phyloP scores from a whole-genome alignment of 148 eudicot species.

The Rhododendron griersonianum region DNA sequence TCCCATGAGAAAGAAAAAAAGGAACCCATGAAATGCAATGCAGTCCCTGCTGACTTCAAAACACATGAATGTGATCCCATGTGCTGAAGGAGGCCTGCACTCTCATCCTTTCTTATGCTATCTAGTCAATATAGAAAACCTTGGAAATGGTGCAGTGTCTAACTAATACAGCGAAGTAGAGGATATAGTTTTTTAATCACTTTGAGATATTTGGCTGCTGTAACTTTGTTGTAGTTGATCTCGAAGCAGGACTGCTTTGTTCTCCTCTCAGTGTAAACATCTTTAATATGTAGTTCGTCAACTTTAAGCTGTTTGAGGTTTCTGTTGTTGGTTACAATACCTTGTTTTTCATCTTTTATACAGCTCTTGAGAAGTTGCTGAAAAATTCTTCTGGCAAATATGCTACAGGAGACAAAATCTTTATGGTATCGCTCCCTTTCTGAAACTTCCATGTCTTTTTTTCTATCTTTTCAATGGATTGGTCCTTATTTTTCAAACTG shows the following conservation, averaged over 20 bases:
- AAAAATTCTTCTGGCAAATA: slow-evolving; percentile 34
- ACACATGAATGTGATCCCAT: neutral
- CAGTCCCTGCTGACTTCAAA: neutral
- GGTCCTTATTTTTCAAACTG: neutral
- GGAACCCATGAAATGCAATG: neutral
- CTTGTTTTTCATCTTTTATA: neutral
- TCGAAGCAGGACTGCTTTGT: neutral
- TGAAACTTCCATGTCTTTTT: neutral
- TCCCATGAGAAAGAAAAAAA: neutral
- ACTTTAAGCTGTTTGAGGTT: neutral
- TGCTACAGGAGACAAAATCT: slow-evolving; percentile 38
- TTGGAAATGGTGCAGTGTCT: neutral
- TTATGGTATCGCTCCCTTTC: slow-evolving; percentile 26
- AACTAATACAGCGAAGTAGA: neutral
- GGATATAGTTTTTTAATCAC: neutral
- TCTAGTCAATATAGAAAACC: neutral
- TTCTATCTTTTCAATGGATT: neutral
- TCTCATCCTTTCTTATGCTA: neutral
- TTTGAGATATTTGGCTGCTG: neutral
- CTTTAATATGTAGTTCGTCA: neutral
- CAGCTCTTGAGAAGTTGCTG: slow-evolving; percentile 48
- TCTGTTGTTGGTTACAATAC: neutral
- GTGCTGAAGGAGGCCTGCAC: neutral
- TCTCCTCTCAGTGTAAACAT: neutral
- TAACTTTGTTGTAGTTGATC: neutral